Percentiles rank a stretch among this genome's conserved stretches.
Evolutionary conservation across 2,329 filamentous ascomycete species (phyloP).

Genomic region (Calonectria naviculata): DNA sequence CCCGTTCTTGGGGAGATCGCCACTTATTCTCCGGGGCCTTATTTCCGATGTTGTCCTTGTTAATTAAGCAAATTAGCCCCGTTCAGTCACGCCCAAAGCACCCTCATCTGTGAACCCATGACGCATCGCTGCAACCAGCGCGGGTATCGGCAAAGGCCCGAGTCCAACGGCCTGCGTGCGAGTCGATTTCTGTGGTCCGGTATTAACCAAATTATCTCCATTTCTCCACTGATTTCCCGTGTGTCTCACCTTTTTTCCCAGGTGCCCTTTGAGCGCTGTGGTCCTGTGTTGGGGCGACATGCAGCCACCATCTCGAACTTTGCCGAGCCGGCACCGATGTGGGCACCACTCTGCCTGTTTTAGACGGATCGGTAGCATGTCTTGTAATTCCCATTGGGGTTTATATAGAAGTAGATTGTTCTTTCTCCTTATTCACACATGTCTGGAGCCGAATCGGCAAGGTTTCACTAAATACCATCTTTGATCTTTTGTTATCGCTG

Average conservation of each 20-base stretch:
- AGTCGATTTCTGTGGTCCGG: not conserved
- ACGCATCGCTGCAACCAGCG: not conserved
- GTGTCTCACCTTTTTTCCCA: not conserved
- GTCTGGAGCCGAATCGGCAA: not conserved
- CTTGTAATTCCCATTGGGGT: not conserved
- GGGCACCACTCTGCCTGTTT: constrained; percentile 1
- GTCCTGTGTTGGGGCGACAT: not conserved
- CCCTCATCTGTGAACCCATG: not conserved
- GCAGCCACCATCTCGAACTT: not conserved
- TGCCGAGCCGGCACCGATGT: constrained; percentile 29
- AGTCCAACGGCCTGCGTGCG: not conserved
- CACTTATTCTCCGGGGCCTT: not conserved
- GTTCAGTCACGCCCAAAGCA: not conserved
- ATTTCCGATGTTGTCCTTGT: not conserved
- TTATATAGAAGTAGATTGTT: not conserved
- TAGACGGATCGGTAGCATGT: not conserved
- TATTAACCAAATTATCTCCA: constrained; percentile 20
- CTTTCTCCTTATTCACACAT: not conserved
- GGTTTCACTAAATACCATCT: not conserved
- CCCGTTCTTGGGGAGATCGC: not conserved
- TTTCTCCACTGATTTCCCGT: not conserved
- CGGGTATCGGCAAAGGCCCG: not conserved
- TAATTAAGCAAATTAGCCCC: not conserved
- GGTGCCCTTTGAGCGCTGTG: not conserved
- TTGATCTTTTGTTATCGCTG: not conserved